These are phyloP conservation scores for Lactarius quietus DNA, from an alignment of 768 basidiomycete genomes.

Conservation along the genomic window DNA sequence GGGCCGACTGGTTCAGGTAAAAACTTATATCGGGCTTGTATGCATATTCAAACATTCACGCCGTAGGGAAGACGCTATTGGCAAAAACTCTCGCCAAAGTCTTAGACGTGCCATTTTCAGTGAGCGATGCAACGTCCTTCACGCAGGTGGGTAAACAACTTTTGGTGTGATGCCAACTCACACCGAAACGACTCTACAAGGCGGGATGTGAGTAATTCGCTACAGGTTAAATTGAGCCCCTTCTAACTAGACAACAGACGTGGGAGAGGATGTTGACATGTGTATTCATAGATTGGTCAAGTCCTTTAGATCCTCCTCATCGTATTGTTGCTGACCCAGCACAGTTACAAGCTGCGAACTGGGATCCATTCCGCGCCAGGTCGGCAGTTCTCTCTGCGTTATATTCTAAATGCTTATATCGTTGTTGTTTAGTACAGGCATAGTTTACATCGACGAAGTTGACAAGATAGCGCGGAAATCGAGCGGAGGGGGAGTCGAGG, in stretches of 20 bases:
- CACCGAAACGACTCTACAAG: slow-evolving; percentile 34
- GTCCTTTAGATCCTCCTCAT: slow-evolving; percentile 7
- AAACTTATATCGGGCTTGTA: slow-evolving; percentile 19
- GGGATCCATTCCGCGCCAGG: slow-evolving; percentile 85
- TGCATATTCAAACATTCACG: slow-evolving; percentile 12
- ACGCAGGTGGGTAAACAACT: slow-evolving; percentile 59
- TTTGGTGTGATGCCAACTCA: slow-evolving; percentile 2
- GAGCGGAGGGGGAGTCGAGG: slow-evolving; percentile 53
- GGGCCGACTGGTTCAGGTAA: slow-evolving; percentile 85
- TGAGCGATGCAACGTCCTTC: slow-evolving; percentile 90
- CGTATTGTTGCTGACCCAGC: slow-evolving; percentile 2
- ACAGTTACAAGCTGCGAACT: slow-evolving; percentile 86
- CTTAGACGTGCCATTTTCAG: slow-evolving; percentile 91
- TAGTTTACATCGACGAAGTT: slow-evolving; percentile 94
- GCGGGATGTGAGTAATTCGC: slow-evolving; percentile 59
- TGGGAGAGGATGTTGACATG: slow-evolving; percentile 96
- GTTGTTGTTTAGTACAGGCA: slow-evolving; percentile 63
- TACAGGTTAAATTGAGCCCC: background rate
- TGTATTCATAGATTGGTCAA: slow-evolving; percentile 78
- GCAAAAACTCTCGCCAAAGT: slow-evolving; percentile 90
- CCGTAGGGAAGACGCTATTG: slow-evolving; percentile 79
- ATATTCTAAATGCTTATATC: slow-evolving; percentile 13
- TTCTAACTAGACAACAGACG: slow-evolving; percentile 48
- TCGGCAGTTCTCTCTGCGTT: slow-evolving; percentile 30
- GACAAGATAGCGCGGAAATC: slow-evolving; percentile 83